Base-by-base conservation (phyloP, 371 early-diverging fungal species). In the Mucor saturninus region DNA sequence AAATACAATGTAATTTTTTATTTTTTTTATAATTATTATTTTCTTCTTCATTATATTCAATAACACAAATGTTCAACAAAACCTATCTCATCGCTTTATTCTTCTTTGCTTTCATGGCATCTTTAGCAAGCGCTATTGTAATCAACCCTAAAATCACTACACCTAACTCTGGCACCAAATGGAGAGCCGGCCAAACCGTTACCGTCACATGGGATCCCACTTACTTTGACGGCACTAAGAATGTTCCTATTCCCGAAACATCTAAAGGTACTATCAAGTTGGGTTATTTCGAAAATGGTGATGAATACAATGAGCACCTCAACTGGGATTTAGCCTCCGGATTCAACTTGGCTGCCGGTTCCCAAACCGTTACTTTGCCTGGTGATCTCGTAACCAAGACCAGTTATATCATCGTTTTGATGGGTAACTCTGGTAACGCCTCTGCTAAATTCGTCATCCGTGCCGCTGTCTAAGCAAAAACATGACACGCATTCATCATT, bases 391-490 rank as follows among this genome's bases (percentile, higher is more conserved):
- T 49, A n/a, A 72, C 81, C 28, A 70, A 55, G 15, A 38, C 31
- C 26, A 49, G 54, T 35, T 81, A 81, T 37, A 81, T 81, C 51
- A 61, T 81, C 32, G 74, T 81, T 13, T 64, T 81, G 13, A 69
- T 81, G 67, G 81, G 81, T 37, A 68, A 81, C 31, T 78, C 79
- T 46, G 81, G 81, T 39, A 81, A 81, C 35, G 75, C 76, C 26
- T 81, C 81, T n/a, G 68, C 69, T 5, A 43, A 64, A 57, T 81
- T 81, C 43, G 70, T 68, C 8, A 78, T 81, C 37, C 43, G 49
- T 13, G 57, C 63, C 39, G 57, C 61, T 48, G 31, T 48, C 14
- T 60, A 52, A 45, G 2, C 13, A 45, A 45, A 45, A 45, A 46
- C 21, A 21, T 21, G 21, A 21, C 21, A 21, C 21, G 21, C 21